Percentiles rank a stretch among this genome's conserved stretches.
Conservation (phyloP, 257 asterid species). For the Solanum okadae region DNA sequence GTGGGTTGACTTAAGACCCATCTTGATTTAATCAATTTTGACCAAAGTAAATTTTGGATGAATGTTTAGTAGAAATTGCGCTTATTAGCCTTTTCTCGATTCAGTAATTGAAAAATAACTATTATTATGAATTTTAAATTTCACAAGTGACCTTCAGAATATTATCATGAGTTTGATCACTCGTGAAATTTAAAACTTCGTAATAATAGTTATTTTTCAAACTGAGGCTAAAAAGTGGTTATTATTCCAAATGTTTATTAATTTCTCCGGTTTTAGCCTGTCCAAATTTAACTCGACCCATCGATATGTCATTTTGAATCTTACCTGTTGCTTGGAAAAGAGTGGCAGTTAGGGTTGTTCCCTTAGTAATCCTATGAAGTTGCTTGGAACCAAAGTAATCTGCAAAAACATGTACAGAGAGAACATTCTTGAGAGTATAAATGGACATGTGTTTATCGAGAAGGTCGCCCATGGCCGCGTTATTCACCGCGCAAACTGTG, state of each 20-base stretch:
- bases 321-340: constrained; percentile 92
- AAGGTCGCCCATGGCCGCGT: constrained; percentile 66
- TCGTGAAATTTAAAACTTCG: background rate
- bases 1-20: background rate
- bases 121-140: background rate
- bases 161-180: background rate
- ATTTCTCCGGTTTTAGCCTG: accelerated
- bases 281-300: background rate
- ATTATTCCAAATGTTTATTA: background rate
- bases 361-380: constrained; percentile 73
- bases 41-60: background rate
- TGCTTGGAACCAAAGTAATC: constrained; percentile 82
- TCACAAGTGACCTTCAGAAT: background rate
- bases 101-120: no score
- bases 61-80: no score
- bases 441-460: constrained; percentile 52
- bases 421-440: constrained; percentile 58
- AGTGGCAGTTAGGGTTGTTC: constrained; percentile 82
- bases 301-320: background rate
- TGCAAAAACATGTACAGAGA: constrained; percentile 81
- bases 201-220: background rate
- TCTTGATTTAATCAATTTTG: background rate
- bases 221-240: background rate
- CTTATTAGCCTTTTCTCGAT: no score
- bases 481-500: constrained; percentile 82